Evolutionary conservation across 805 yeast species (phyloP).

Genomic region (Kluyveromyces dobzhanskii): DNA sequence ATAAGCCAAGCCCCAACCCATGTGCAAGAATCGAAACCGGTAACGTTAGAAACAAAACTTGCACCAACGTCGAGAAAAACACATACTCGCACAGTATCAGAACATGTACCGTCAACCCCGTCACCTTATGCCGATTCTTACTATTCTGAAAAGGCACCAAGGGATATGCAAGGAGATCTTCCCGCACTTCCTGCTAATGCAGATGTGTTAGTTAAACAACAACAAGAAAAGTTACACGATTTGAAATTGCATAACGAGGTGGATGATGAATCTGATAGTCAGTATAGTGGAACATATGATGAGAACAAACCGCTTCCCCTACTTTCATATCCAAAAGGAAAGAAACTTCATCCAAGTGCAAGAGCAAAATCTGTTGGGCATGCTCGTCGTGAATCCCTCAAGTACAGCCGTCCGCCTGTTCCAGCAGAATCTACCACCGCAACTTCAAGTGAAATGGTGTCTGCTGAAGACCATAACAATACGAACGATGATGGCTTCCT

Average conservation of each 20-base stretch:
- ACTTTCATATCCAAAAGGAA: conserved; percentile 20
- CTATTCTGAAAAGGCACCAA: neutral
- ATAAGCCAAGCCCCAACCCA: conserved; percentile 3
- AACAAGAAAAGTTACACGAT: conserved; percentile 18
- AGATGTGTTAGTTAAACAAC: conserved; percentile 25
- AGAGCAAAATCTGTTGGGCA: conserved; percentile 77
- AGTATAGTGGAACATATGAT: conserved; percentile 7
- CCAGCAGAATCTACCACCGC: conserved; percentile 11
- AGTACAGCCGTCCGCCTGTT: conserved; percentile 28
- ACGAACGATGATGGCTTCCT: conserved; percentile 36
- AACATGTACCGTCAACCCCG: conserved; percentile 22
- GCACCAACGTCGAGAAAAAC: conserved; percentile 14
- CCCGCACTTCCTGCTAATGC: conserved; percentile 32
- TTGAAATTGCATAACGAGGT: conserved; percentile 13
- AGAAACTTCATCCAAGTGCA: conserved; percentile 65
- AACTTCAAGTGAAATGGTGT: conserved; percentile 19
- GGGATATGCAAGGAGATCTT: conserved; percentile 17
- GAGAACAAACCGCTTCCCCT: conserved; percentile 20
- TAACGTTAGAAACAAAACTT: conserved; percentile 4
- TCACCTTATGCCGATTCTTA: conserved; percentile 2
- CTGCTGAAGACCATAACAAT: conserved; percentile 22
- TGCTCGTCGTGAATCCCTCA: conserved; percentile 52
- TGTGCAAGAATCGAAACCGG: conserved; percentile 9
- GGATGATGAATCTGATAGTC: conserved; percentile 7
- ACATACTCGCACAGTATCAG: conserved; percentile 34